A percentile compares a stretch with the other conserved stretches of the same genome.
Conservation (phyloP, 2,329 filamentous ascomycete species). For the Ustulina deusta region DNA sequence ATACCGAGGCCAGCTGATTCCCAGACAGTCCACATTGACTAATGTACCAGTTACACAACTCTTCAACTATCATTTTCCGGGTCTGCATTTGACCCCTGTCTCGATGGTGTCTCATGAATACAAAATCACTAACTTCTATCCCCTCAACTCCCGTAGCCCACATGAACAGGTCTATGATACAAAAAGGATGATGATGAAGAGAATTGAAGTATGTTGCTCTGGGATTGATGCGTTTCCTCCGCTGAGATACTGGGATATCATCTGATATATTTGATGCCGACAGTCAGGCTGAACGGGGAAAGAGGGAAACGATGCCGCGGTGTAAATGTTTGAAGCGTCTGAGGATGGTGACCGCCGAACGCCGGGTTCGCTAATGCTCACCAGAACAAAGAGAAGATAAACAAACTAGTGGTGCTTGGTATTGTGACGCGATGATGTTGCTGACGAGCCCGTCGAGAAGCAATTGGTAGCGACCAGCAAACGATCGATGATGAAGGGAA, state of each 20-base stretch:
- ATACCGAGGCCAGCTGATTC: slow-evolving; percentile 48
- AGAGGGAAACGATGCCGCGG: slow-evolving; percentile 31
- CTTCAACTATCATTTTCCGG: slow-evolving; percentile 30
- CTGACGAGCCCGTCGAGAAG: slow-evolving; percentile 42
- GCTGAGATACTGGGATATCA: slow-evolving; percentile 25
- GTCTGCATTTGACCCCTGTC: slow-evolving; percentile 13
- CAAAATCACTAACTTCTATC: slow-evolving; percentile 43
- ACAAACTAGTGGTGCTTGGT: slow-evolving; percentile 31
- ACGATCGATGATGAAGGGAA: slow-evolving; percentile 34
- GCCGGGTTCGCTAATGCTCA: slow-evolving; percentile 44
- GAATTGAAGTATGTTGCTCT: slow-evolving; percentile 31
- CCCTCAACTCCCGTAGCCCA: slow-evolving; percentile 46
- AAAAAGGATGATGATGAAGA: slow-evolving; percentile 34
- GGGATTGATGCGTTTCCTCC: slow-evolving; percentile 18
- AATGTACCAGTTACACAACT: slow-evolving; percentile 39
- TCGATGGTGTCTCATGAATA: slow-evolving; percentile 36
- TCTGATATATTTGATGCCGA: slow-evolving; percentile 36
- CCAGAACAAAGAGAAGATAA: slow-evolving; percentile 37
- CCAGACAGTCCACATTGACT: slow-evolving; percentile 42
- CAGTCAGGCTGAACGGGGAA: slow-evolving; percentile 20
- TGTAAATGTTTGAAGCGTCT: slow-evolving; percentile 40
- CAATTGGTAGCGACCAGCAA: slow-evolving; percentile 38
- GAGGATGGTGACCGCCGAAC: slow-evolving; percentile 41
- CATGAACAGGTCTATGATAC: slow-evolving; percentile 48
- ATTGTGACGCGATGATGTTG: slow-evolving; percentile 30